Base-by-base conservation (phyloP, 495 filamentous ascomycete species). In the Jackrogersella minutella region DNA sequence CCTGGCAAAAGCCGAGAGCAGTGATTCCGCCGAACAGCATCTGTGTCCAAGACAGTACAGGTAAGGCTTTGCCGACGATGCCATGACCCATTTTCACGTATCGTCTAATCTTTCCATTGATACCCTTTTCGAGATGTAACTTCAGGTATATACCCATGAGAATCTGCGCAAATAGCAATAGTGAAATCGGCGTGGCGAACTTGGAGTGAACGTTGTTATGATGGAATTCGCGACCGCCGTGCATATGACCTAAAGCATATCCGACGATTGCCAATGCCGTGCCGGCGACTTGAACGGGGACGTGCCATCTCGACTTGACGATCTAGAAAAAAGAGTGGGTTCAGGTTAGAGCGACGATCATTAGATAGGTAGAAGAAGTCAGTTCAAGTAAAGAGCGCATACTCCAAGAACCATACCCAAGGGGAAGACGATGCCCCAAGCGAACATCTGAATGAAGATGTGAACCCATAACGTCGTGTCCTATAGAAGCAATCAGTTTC, bases 1-100 rank as follows among this genome's bases (percentile, higher is more conserved):
- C 93, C 52, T 89, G 88, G 74, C 95, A 99, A 80, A 96, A 98
- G n/a, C 95, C 95, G 59, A 97, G 79, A 39, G 91, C 85, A 0
- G 93, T 92, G 69, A 99, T 97, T 7, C 95, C 96, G 26, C 95
- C 95, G 76, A 99, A 96, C 5, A 99, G 74, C 90, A 99, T 97
- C 79, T 99, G 96, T 7, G 90, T 86, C 95, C 95, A 99, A 34
- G 90, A 85, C 3, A 91, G 84, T 1, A 99, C 77, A 0, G 95
- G 95, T 84, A 98, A 90, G 0, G 85, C 76, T 76, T 97, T 97
- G 33, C 95, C 95, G 50, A 94, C 72, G 40, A 97, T 76, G 7
- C 91, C 91, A 72, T 99, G 95, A 14, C 84, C 81, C 33, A 87
- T 73, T 3, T 95, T 89, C 19, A 92, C 79, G 60, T 86, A 81